Conservation (phyloP, 805 yeast species). For the Yamadazyma philogaea region DNA sequence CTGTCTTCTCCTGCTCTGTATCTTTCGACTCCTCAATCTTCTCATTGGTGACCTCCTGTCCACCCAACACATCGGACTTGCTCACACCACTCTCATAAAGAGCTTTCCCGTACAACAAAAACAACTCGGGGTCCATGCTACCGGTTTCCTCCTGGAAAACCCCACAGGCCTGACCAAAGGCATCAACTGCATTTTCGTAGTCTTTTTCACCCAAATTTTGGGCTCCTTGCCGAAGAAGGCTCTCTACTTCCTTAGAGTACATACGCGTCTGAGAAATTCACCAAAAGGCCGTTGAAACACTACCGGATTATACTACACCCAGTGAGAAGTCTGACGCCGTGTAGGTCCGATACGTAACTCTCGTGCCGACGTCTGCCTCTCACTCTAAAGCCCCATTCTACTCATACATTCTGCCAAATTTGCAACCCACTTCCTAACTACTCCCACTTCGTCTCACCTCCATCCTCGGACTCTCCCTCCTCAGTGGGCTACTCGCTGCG, state of each 20-base stretch:
- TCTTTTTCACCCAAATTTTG: slow-evolving; percentile 60
- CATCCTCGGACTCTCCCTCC: neutral
- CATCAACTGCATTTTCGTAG: slow-evolving; percentile 65
- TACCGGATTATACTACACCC: neutral
- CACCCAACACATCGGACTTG: slow-evolving; percentile 75
- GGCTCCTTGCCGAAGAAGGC: slow-evolving; percentile 59
- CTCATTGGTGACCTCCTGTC: slow-evolving; percentile 16
- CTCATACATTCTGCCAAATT: too few species aligned
- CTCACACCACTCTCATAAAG: slow-evolving; percentile 73
- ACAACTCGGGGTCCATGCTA: slow-evolving; percentile 70
- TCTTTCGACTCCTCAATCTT: slow-evolving; percentile 19
- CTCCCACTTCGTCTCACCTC: neutral
- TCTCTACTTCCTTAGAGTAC: slow-evolving; percentile 43
- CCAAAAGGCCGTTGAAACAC: neutral
- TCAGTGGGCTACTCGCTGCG: neutral
- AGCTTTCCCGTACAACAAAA: slow-evolving; percentile 76
- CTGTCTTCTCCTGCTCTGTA: slow-evolving; percentile 17
- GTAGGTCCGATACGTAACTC: too few species aligned
- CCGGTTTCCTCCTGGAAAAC: slow-evolving; percentile 43
- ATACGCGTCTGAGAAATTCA: neutral
- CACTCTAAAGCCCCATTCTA: too few species aligned
- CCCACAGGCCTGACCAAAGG: slow-evolving; percentile 73
- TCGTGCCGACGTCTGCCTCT: neutral
- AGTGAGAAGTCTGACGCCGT: too few species aligned
- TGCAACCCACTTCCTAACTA: neutral